A percentile compares a stretch with the other conserved stretches of the same genome.
Conservation (phyloP, 257 asterid genomes). For the Petrea volubilis region DNA sequence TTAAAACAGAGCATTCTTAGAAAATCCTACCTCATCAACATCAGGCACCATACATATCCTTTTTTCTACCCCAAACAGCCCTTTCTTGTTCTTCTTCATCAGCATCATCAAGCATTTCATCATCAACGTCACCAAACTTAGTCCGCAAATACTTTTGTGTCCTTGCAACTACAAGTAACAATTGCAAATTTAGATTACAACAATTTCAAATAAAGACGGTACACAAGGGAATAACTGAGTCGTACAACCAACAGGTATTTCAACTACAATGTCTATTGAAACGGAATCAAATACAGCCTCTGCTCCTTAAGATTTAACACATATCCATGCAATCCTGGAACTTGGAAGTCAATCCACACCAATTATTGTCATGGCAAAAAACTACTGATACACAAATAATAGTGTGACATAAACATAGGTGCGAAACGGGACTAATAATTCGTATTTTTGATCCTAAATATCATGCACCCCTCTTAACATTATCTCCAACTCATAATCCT, state of each 20-base stretch:
- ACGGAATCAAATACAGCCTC: conserved; percentile 10
- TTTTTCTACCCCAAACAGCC: conserved; percentile 56
- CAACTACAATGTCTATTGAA: background rate
- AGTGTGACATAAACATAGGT: background rate
- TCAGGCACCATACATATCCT: conserved; percentile 47
- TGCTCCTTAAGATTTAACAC: background rate
- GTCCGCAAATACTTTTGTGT: conserved; percentile 59
- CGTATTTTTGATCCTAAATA: background rate
- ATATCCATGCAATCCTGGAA: conserved; percentile 15
- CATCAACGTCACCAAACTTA: conserved; percentile 73
- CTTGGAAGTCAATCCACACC: background rate
- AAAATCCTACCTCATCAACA: conserved; percentile 51
- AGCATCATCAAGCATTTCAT: conserved; percentile 60
- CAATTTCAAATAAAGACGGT: conserved; percentile 6
- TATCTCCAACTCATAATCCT: background rate
- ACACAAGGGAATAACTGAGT: conserved; percentile 2
- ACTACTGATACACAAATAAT: background rate
- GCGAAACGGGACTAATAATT: background rate
- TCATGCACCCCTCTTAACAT: background rate
- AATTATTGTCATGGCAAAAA: conserved; percentile 2
- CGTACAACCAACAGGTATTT: background rate
- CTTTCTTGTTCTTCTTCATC: conserved; percentile 56
- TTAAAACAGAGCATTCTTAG: background rate
- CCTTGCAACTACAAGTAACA: conserved; percentile 55
- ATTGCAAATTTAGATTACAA: conserved; percentile 8